Percentiles rank a stretch among this genome's conserved stretches.
phyloP scores from a whole-genome alignment of 305 asterid genomes.

The Stenogyne calaminthoides region DNA sequence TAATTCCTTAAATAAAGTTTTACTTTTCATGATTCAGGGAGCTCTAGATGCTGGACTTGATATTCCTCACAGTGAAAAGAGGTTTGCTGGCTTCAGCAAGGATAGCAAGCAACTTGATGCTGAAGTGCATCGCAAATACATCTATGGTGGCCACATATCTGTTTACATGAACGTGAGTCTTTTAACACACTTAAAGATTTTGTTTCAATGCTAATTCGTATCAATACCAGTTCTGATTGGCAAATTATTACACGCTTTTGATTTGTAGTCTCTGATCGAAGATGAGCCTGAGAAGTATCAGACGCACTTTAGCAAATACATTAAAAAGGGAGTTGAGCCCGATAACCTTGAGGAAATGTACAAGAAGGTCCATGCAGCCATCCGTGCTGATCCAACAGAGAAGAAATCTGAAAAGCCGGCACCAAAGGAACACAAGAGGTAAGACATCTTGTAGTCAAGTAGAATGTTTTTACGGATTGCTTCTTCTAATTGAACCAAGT shows the following conservation, averaged over 20 bases:
- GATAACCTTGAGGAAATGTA: slow-evolving; percentile 61
- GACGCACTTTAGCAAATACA: slow-evolving; percentile 58
- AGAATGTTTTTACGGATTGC: not conserved
- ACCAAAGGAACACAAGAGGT: slow-evolving; percentile 79
- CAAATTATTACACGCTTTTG: not conserved
- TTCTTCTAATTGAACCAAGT: not conserved
- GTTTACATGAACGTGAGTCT: slow-evolving; percentile 75
- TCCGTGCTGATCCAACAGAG: slow-evolving; percentile 58
- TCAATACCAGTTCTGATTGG: not conserved
- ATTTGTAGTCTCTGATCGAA: slow-evolving; percentile 44
- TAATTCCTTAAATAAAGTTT: not conserved
- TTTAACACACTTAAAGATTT: not conserved
- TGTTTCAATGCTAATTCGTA: not conserved
- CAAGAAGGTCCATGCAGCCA: slow-evolving; percentile 82
- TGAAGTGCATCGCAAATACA: slow-evolving; percentile 81
- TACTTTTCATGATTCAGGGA: slow-evolving; percentile 41
- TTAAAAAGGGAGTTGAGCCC: slow-evolving; percentile 55
- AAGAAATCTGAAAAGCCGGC: slow-evolving; percentile 60
- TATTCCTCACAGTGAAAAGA: slow-evolving; percentile 88
- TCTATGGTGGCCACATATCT: slow-evolving; percentile 84
- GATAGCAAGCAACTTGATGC: slow-evolving; percentile 73
- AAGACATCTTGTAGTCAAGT: not conserved
- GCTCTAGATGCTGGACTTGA: slow-evolving; percentile 93
- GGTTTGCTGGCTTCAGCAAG: slow-evolving; percentile 81
- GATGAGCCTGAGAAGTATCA: slow-evolving; percentile 82